Evolutionary conservation across 2,329 filamentous ascomycete genomes (phyloP), one percentile per base, ranked within the genome.

Genomic region (Clonostachys rhizophaga): DNA sequence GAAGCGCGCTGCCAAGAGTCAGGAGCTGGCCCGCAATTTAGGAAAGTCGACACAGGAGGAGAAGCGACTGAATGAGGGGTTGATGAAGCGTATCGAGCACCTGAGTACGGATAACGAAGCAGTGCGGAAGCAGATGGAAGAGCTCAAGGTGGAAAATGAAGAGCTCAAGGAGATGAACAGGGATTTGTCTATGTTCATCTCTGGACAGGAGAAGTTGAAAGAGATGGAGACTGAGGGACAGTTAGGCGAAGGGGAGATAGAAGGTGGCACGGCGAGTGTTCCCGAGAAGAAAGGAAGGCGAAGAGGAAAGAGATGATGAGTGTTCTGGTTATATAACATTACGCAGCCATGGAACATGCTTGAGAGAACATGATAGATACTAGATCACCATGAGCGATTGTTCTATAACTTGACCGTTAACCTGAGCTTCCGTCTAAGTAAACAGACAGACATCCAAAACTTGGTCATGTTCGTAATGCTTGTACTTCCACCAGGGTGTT

Each of bases 141-240:
- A 72, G 39, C 66, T 87, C 5, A 79, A 78, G 55, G 60, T 56
- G 13, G 81, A 90, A 64, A 86, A 88, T 54, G 76, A 71, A 37
- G 90, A 95, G 55, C 68, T 96, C 40, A 81, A 84, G 54, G 91
- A 95, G 63, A 87, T 91, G 75, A 95, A 96, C 61, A 79, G 87
- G 13, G 92, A 96, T 62, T 63, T 96, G 61, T 84, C 77, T 44
- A 91, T 95, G 76, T 95, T 92, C 59, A 92, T 96, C 50, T 88
- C 83, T 17, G 87, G 89, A 0, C 83, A 87, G 64, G 84, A 94
- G 66, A 92, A 90, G 66, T 67, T 96, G 56, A 85, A 80, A 68
- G 79, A 85, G 64, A 68, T 91, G 67, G 79, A 82, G 62, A 78
- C 77, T 30, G 77, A 76, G 54, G 83, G 78, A 1, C 63, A 74